These are phyloP conservation scores for Cymbopogon citratus DNA, from an alignment of 176 grass and related monocot species.

Conservation along the genomic window DNA sequence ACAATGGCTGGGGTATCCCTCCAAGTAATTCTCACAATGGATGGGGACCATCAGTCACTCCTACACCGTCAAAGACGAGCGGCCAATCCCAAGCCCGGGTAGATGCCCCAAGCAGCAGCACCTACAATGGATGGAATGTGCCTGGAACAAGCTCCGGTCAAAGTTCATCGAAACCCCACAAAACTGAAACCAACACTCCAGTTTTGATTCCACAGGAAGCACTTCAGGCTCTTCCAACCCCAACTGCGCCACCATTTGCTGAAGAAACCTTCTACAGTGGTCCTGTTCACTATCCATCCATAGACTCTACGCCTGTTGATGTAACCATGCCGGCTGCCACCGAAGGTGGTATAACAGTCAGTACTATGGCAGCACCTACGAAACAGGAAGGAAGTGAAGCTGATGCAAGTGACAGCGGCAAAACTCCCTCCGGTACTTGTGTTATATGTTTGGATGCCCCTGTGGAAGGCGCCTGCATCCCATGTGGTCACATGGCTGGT, in stretches of 20 bases:
- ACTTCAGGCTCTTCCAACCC: constrained; percentile 30
- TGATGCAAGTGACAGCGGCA: constrained; percentile 10
- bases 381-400: constrained; percentile 27
- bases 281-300: constrained; percentile 66
- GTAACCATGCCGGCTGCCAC: constrained; percentile 14
- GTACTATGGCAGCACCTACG: not conserved
- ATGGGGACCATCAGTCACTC: constrained; percentile 41
- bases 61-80: constrained; percentile 35
- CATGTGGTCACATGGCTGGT: constrained; percentile 96
- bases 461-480: constrained; percentile 92
- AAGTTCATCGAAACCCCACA: constrained; percentile 25
- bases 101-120: constrained; percentile 52
- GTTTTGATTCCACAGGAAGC: constrained; percentile 21
- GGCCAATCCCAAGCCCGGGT: not conserved
- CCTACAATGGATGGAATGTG: constrained; percentile 52
- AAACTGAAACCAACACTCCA: constrained; percentile 1
- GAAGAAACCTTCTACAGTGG: constrained; percentile 55
- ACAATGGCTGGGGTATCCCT: constrained; percentile 44
- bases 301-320: constrained; percentile 65
- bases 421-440: constrained; percentile 42
- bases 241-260: constrained; percentile 70
- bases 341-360: constrained; percentile 1
- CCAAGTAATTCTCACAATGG: constrained; percentile 55
- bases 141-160: constrained; percentile 44
- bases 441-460: constrained; percentile 95